These are phyloP conservation scores for Globisporangium perplexum DNA, from an alignment of 352 stramenopile genomes.

Conservation along the genomic window DNA sequence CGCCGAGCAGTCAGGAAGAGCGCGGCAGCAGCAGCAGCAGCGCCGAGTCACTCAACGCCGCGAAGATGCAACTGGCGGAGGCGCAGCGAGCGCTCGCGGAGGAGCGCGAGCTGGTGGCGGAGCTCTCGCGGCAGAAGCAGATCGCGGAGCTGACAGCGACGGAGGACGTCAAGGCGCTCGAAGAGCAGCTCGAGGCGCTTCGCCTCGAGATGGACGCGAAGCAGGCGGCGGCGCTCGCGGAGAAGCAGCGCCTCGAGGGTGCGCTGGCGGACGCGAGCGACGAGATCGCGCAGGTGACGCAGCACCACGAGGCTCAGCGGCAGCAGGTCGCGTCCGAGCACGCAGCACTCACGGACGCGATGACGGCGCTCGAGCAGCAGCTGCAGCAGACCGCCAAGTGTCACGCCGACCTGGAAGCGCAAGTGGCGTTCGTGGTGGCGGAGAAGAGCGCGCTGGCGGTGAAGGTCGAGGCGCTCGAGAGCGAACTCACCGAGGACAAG, in stretches of 20 bases:
- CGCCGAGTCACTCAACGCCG: background rate
- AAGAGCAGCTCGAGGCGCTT: conserved; percentile 21
- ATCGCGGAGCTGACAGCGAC: conserved; percentile 7
- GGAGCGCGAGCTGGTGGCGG: conserved; percentile 9
- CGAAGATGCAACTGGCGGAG: conserved; percentile 5
- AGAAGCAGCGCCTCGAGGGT: conserved; percentile 22
- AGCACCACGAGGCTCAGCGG: conserved; percentile 9
- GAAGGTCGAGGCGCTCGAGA: conserved; percentile 19
- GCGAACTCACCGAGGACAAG: conserved; percentile 3
- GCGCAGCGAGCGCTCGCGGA: background rate
- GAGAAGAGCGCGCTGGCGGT: conserved; percentile 28
- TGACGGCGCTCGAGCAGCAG: conserved; percentile 27
- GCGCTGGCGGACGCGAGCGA: conserved; percentile 10
- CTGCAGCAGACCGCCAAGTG: conserved; percentile 20
- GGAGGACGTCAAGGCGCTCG: conserved; percentile 19
- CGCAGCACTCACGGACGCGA: conserved; percentile 22
- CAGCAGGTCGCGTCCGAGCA: conserved; percentile 14
- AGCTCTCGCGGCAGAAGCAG: conserved; percentile 18
- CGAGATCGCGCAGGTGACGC: background rate
- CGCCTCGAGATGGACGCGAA: conserved; percentile 14
- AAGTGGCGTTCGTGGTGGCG: conserved; percentile 20
- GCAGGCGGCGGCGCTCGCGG: conserved; percentile 8
- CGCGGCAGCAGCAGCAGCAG: conserved; percentile 8
- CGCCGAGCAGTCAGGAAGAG: background rate
- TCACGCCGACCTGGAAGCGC: conserved; percentile 19